Conservation (phyloP, 2,329 filamentous ascomycete species). For the Colletotrichum phormii region DNA sequence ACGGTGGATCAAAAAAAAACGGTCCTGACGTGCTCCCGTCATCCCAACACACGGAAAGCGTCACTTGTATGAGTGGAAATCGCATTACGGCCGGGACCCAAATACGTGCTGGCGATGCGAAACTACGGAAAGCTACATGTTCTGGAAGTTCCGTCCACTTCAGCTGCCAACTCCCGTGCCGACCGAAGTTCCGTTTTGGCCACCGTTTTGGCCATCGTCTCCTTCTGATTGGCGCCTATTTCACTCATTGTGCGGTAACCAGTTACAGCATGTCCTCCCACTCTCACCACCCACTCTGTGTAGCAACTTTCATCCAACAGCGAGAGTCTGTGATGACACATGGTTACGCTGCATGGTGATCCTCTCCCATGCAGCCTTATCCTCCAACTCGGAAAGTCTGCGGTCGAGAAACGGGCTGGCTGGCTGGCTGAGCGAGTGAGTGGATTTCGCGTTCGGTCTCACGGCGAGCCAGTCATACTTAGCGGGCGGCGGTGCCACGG, state of each 20-base stretch:
- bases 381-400: constrained; percentile 18
- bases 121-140: constrained; percentile 16
- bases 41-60: too few relatives aligned
- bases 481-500: background rate
- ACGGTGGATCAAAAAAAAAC: background rate
- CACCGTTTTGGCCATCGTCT: background rate
- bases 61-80: too few relatives aligned
- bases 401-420: background rate
- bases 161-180: background rate
- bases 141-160: constrained; percentile 6
- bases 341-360: constrained; percentile 27
- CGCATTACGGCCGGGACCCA: background rate
- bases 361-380: constrained; percentile 35
- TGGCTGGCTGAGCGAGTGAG: background rate
- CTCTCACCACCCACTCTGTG: background rate
- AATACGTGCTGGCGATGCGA: background rate
- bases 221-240: background rate
- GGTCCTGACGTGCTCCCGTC: too few relatives aligned
- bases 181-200: background rate
- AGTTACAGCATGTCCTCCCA: background rate
- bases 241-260: background rate
- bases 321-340: constrained; percentile 29
- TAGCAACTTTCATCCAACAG: background rate
- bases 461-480: background rate
- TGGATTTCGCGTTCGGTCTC: background rate